Conservation (phyloP, 2,329 filamentous ascomycete genomes). For the Didymella exigua region DNA sequence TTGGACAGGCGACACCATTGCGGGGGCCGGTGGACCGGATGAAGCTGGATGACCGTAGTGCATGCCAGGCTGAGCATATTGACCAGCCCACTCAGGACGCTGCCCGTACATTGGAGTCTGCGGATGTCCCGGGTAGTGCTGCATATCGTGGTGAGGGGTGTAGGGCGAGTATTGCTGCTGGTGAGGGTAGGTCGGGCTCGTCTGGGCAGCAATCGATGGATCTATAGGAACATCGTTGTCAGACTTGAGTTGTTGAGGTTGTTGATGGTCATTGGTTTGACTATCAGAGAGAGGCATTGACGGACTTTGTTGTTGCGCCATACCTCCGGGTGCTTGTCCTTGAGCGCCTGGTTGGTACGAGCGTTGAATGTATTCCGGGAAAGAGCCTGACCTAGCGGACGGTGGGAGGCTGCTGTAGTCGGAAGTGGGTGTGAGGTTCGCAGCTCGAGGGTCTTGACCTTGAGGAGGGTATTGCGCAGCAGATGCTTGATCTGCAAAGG, state of each 20-base stretch:
- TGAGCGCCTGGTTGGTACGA: slow-evolving; percentile 77
- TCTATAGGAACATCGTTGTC: slow-evolving; percentile 98
- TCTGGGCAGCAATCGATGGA: slow-evolving; percentile 92
- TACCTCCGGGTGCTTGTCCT: slow-evolving; percentile 80
- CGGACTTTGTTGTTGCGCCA: slow-evolving; percentile 99
- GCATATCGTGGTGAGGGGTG: slow-evolving; percentile 82
- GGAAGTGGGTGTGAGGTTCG: slow-evolving; percentile 82
- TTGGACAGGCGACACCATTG: slow-evolving; percentile 65
- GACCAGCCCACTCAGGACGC: slow-evolving; percentile 73
- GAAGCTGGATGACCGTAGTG: slow-evolving; percentile 62
- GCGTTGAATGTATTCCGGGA: slow-evolving; percentile 85
- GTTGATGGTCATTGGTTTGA: slow-evolving; percentile 71
- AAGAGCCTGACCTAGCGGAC: slow-evolving; percentile 79
- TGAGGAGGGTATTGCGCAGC: slow-evolving; percentile 82
- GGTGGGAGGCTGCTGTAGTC: slow-evolving; percentile 83
- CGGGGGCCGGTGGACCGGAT: slow-evolving; percentile 61
- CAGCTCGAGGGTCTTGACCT: slow-evolving; percentile 77
- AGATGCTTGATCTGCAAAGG: slow-evolving; percentile 87
- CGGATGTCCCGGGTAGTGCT: slow-evolving; percentile 70
- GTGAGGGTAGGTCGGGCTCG: slow-evolving; percentile 88
- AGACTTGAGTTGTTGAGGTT: slow-evolving; percentile 76
- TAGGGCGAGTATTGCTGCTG: slow-evolving; percentile 85
- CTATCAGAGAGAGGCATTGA: slow-evolving; percentile 86
- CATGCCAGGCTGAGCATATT: slow-evolving; percentile 58
- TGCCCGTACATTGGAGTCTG: slow-evolving; percentile 65